Evolutionary conservation across 1,284 basidiomycete genomes (phyloP), one percentile per base, ranked within the genome.

Genomic region (Rhodofomes roseus): DNA sequence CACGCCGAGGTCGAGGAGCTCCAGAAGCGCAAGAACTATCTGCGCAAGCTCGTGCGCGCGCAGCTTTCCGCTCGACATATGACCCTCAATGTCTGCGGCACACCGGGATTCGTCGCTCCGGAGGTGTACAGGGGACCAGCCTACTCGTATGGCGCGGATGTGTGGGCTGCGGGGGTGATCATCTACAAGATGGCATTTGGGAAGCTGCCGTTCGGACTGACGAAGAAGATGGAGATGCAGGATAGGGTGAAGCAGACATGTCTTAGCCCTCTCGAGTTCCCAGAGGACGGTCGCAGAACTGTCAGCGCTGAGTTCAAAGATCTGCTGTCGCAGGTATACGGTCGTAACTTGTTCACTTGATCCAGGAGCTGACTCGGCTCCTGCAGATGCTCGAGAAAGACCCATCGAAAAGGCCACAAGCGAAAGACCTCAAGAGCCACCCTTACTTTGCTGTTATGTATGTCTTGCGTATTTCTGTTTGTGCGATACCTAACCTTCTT

Each of bases 121-220:
- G 60, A 62, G 69, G 81, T 87, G 29, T 72, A 84, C 31, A 16
- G 52, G 18, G 64, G 68, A 5, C 39, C 57, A 9, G 61, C 60
- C n/a, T 86, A 86, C 70, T 79, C 79, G n/a, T 81, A 79, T 51
- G 77, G 79, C 1, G 79, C 82, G 46, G 68, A 68, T 23, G 36
- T 66, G 18, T 70, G 64, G 61, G 59, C 81, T 14, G 70, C 85
- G n/a, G 84, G 83, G n/a, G 82, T 86, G 40, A 75, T 88, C 59
- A 67, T 88, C 74, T 83, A 82, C 65, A 81, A 83, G 58, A 79
- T 87, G 74, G 72, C 85, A 4, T 82, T 79, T 61, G 84, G 83
- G 20, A 58, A 59, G 58, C 20, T 52, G 50, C 50, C 50, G 20
- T 52, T 52, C 11, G 50, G 50, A 31, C 20, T 52, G 50, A 31